Evolutionary conservation across 140 eudicot genomes (phyloP), one percentile per base, ranked within the genome.

Genomic region (Erigeron philadelphicus): DNA sequence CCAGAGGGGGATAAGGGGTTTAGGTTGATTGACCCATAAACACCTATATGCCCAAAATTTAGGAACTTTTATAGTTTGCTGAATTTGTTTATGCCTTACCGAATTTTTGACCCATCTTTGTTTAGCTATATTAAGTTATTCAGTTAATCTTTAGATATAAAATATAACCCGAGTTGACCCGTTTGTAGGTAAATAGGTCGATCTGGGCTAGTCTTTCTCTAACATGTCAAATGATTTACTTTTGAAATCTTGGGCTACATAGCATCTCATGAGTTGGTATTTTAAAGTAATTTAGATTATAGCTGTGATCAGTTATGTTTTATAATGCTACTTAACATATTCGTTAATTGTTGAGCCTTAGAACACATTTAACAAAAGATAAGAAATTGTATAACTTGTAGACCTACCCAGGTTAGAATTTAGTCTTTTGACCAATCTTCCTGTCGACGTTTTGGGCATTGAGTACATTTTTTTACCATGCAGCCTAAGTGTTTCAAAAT

Each of bases 401-500:
- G 38, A 31, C 38, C 38, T 31, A 31, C 4, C 38, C 38, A 31
- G 38, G 5, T 31, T 31, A 31, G 0, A 31, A 31, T 31, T 1
- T 31, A 31, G 5, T 5, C 38, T 31, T 31, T 31, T 31, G 38
- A 31, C 38, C 38, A 31, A 31, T 16, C 18, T 11, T 49, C 25
- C 1, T 21, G 38, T 31, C 4, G 41, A 21, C 8, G 11, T 11
- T 69, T 31, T 21, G 44, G 35, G 65, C 16, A 11, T 62, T 57
- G 62, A 49, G 3, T 45, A 16, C 31, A 19, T 57, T 62, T 53
- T 61, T 48, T 35, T 44, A 40, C 53, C 48, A 10, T 79, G 82
- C 95, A 92, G 98, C 60, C 81, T 92, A 71, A 92, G 95, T 61
- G 95, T 92, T 70, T 72, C 96, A 72, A 88, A 86, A 75, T 92